These are phyloP conservation scores for Clonostachys byssicola DNA, from an alignment of 2,329 filamentous ascomycete species.

Conservation along the genomic window DNA sequence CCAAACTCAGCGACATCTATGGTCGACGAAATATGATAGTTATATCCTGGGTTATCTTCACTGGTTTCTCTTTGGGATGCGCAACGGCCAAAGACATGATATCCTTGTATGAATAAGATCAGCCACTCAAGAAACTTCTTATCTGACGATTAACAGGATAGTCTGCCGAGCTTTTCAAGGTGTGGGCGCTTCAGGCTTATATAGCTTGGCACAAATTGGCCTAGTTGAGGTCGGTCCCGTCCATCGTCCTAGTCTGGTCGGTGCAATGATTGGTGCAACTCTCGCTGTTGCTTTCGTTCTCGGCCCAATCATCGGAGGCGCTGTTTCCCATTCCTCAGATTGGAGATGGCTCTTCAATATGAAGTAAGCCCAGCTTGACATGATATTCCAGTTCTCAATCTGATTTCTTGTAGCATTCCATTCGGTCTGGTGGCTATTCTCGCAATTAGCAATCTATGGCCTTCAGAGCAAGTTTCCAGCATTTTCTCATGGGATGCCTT, in stretches of 20 bases:
- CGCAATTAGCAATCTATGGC: conserved; percentile 42
- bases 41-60: conserved; percentile 48
- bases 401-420: conserved; percentile 32
- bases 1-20: conserved; percentile 57
- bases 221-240: conserved; percentile 52
- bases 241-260: conserved; percentile 47
- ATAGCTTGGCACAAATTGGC: conserved; percentile 54
- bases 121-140: background rate
- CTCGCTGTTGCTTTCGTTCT: conserved; percentile 54
- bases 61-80: conserved; percentile 51
- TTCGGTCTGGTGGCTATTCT: conserved; percentile 41
- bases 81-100: conserved; percentile 44
- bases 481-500: conserved; percentile 36
- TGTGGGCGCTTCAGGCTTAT: conserved; percentile 57
- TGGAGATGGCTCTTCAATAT: conserved; percentile 61
- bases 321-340: conserved; percentile 44
- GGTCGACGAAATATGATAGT: conserved; percentile 46
- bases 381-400: conserved; percentile 2
- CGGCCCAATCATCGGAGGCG: conserved; percentile 53
- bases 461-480: conserved; percentile 24
- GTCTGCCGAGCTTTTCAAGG: conserved; percentile 55
- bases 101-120: conserved; percentile 34
- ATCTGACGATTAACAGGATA: conserved; percentile 34
- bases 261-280: conserved; percentile 50
- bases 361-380: conserved; percentile 36